Percentiles rank a stretch among this genome's conserved stretches.
These are phyloP conservation scores for Micractinium conductrix DNA, from an alignment of 139 green algal genomes.

Conservation along the genomic window DNA sequence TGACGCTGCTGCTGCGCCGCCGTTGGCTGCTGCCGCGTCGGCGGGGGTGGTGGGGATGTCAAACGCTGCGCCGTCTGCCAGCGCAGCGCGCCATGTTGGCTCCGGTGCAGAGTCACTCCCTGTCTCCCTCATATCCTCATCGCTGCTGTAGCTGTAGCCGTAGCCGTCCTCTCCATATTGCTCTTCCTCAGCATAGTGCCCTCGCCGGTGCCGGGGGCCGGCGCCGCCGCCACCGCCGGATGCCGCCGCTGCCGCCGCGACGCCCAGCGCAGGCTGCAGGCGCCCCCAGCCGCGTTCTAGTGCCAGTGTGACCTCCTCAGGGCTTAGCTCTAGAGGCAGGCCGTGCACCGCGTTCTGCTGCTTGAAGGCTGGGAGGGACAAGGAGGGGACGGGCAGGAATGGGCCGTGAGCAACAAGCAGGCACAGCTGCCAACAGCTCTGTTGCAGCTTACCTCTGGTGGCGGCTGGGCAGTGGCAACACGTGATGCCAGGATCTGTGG, in stretches of 20 bases:
- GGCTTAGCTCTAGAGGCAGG: slow-evolving; percentile 55
- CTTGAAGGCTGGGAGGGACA: slow-evolving; percentile 72
- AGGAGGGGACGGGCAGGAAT: too few species aligned
- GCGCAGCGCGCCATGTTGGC: slow-evolving; percentile 28
- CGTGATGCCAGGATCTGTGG: too few species aligned
- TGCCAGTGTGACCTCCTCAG: slow-evolving; percentile 57
- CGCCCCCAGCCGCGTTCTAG: slow-evolving; percentile 38
- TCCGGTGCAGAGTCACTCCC: background rate
- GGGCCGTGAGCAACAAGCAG: too few species aligned
- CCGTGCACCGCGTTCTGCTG: slow-evolving; percentile 63
- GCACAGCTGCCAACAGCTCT: too few species aligned
- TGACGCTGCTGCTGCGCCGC: background rate
- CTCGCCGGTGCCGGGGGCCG: background rate
- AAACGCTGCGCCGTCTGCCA: slow-evolving; percentile 22
- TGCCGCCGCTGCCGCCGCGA: background rate
- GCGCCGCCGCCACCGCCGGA: background rate
- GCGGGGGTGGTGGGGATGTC: slow-evolving; percentile 25
- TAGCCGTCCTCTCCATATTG: slow-evolving; percentile 2
- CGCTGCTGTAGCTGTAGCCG: background rate
- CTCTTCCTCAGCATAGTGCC: slow-evolving; percentile 1
- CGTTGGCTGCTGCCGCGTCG: background rate
- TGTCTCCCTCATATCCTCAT: background rate
- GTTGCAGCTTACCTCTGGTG: too few species aligned
- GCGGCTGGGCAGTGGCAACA: too few species aligned
- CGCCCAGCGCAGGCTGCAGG: background rate